Conservation (phyloP, 495 filamentous ascomycete species). For the Hypoxylon intermedium region DNA sequence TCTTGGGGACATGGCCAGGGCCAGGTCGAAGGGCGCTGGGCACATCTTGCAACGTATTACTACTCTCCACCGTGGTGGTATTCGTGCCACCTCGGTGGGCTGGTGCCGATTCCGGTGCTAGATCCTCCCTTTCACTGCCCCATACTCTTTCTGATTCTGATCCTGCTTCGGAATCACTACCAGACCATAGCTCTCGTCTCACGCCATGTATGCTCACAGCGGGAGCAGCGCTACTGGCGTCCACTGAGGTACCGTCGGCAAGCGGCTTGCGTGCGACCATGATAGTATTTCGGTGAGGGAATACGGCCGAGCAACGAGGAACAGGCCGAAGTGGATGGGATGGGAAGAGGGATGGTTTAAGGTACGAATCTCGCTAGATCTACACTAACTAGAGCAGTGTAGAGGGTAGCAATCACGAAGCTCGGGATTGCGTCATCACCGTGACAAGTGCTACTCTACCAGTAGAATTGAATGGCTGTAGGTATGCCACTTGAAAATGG, state of each 20-base stretch:
- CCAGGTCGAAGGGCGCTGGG: slow-evolving; percentile 35
- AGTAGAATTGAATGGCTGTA: not conserved
- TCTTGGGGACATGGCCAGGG: slow-evolving; percentile 15
- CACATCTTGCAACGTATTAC: slow-evolving; percentile 32
- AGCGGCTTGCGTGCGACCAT: slow-evolving; percentile 51
- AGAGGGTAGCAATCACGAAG: slow-evolving; percentile 18
- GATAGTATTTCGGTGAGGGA: slow-evolving; percentile 31
- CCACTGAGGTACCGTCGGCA: slow-evolving; percentile 40
- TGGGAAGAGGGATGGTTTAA: not conserved
- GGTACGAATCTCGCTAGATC: slow-evolving; percentile 14
- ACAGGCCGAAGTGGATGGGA: no score
- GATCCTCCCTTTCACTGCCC: slow-evolving; percentile 32
- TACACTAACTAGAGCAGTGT: no score
- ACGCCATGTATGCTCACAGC: slow-evolving; percentile 43
- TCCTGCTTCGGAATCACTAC: slow-evolving; percentile 44
- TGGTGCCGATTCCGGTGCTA: slow-evolving; percentile 1
- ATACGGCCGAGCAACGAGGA: slow-evolving; percentile 29
- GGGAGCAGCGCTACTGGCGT: slow-evolving; percentile 34
- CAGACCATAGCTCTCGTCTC: slow-evolving; percentile 44
- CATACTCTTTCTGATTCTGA: slow-evolving; percentile 47
- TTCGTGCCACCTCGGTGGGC: slow-evolving; percentile 17
- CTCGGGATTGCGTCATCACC: slow-evolving; percentile 32
- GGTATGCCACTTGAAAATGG: not conserved
- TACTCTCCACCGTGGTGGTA: slow-evolving; percentile 5
- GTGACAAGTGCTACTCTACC: no score